Evolutionary conservation across 108 stramenopile genomes (phyloP).

Genomic region (Nitzschia sp.): DNA sequence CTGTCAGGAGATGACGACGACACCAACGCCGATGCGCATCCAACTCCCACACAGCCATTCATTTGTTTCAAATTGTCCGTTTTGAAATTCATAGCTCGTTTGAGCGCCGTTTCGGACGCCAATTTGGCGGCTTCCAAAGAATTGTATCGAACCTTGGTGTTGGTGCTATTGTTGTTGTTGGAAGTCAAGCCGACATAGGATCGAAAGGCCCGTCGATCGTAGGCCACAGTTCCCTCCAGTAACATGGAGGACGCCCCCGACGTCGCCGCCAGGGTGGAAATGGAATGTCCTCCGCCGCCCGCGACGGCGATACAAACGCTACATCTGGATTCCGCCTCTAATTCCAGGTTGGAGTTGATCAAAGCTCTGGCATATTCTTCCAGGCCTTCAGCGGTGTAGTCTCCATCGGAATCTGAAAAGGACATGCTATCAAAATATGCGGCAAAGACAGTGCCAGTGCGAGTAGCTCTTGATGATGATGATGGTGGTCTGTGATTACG

Average conservation of each 20-base stretch:
- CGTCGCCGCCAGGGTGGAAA: constrained; percentile 66
- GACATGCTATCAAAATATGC: neutral
- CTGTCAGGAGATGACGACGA: constrained; percentile 21
- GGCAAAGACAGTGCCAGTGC: no score
- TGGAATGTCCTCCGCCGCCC: constrained; percentile 64
- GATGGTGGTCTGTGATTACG: no score
- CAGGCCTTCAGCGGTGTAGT: constrained; percentile 1
- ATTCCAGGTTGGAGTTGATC: constrained; percentile 1
- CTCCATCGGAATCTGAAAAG: constrained; percentile 7
- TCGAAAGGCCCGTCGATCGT: constrained; percentile 70
- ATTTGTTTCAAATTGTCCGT: constrained; percentile 28
- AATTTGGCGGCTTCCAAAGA: constrained; percentile 47
- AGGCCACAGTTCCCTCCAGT: constrained; percentile 60
- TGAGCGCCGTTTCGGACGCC: constrained; percentile 59
- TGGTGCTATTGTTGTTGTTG: no score
- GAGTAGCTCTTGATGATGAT: no score
- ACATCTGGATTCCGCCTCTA: neutral
- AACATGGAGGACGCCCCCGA: constrained; percentile 70
- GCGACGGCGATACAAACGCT: constrained; percentile 46
- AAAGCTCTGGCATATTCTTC: constrained; percentile 10
- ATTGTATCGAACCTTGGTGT: constrained; percentile 11
- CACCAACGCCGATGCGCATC: constrained; percentile 61
- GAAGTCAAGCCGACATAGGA: constrained; percentile 43
- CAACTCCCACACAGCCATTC: constrained; percentile 55
- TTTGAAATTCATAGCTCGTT: constrained; percentile 48